phyloP scores from a whole-genome alignment of 2,329 filamentous ascomycete species.

The Hymenoscyphus linearis region DNA sequence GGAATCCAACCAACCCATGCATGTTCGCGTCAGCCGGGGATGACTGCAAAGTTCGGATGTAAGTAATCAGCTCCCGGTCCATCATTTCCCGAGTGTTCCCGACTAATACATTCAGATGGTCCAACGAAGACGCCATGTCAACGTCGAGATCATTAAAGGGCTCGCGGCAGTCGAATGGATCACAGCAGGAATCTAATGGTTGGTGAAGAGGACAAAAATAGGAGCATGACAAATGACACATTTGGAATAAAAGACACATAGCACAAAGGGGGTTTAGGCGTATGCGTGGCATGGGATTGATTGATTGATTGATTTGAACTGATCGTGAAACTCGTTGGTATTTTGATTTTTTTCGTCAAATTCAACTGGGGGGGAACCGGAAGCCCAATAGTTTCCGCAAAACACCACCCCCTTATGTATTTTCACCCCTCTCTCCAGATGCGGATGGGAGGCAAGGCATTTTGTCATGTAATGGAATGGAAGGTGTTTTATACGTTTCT shows the following conservation, averaged over 20 bases:
- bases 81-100: background rate
- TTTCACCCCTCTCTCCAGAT: too few relatives aligned
- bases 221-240: slow-evolving; percentile 4
- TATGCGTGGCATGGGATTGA: background rate
- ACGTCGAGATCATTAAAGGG: slow-evolving; percentile 8
- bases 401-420: too few relatives aligned
- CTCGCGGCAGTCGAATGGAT: slow-evolving; percentile 15
- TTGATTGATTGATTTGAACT: too few relatives aligned
- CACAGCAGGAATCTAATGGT: slow-evolving; percentile 18
- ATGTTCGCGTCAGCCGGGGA: slow-evolving; percentile 92
- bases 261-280: slow-evolving; percentile 1
- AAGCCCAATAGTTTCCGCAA: too few relatives aligned
- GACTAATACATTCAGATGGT: slow-evolving; percentile 20
- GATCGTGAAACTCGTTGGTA: too few relatives aligned
- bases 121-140: slow-evolving; percentile 17
- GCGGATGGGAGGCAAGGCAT: too few relatives aligned
- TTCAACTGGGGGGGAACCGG: too few relatives aligned
- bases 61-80: slow-evolving; percentile 37
- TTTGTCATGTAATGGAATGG: too few relatives aligned
- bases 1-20: slow-evolving; percentile 77
- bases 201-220: slow-evolving; percentile 12
- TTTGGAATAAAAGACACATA: background rate
- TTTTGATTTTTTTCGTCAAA: too few relatives aligned
- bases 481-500: too few relatives aligned
- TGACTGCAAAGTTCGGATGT: slow-evolving; percentile 82